phyloP scores from a whole-genome alignment of 139 green algal genomes.

The Chlamydomonas sp. region DNA sequence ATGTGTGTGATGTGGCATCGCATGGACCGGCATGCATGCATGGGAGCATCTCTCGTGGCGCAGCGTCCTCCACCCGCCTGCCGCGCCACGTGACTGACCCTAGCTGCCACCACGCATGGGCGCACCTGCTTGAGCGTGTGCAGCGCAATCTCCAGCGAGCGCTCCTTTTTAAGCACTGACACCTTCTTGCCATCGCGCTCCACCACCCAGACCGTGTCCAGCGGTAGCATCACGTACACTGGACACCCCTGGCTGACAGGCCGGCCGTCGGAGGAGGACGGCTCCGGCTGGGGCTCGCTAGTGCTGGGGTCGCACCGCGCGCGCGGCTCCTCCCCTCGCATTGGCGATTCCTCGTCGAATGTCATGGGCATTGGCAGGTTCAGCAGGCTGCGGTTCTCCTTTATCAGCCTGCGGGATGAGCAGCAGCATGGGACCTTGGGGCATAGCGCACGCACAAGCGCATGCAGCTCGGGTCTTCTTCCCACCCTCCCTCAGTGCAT shows the following conservation, averaged over 20 bases:
- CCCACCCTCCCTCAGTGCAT: too few species aligned
- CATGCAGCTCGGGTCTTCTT: too few species aligned
- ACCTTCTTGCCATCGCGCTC: slow-evolving; percentile 63
- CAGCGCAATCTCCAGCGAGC: slow-evolving; percentile 70
- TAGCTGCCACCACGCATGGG: too few species aligned
- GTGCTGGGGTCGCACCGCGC: slow-evolving; percentile 9
- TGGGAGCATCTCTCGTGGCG: too few species aligned
- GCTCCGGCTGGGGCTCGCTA: slow-evolving; percentile 9
- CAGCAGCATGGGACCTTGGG: too few species aligned
- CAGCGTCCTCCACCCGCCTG: too few species aligned
- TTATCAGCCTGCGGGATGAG: slow-evolving; percentile 40
- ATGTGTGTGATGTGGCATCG: too few species aligned
- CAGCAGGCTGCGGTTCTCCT: slow-evolving; percentile 28
- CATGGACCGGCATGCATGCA: too few species aligned
- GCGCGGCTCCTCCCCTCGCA: too few species aligned
- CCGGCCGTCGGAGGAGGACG: background rate
- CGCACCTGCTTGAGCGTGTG: slow-evolving; percentile 63
- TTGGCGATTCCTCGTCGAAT: slow-evolving; percentile 30
- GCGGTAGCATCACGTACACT: slow-evolving; percentile 97
- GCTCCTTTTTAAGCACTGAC: slow-evolving; percentile 75
- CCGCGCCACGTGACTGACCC: too few species aligned
- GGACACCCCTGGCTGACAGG: slow-evolving; percentile 43
- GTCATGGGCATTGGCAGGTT: slow-evolving; percentile 23
- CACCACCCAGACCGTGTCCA: slow-evolving; percentile 89
- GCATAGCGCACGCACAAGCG: too few species aligned